Evolutionary conservation across 2,329 filamentous ascomycete species (phyloP), one percentile per base, ranked within the genome.

Genomic region (Escovopsis weberi): DNA sequence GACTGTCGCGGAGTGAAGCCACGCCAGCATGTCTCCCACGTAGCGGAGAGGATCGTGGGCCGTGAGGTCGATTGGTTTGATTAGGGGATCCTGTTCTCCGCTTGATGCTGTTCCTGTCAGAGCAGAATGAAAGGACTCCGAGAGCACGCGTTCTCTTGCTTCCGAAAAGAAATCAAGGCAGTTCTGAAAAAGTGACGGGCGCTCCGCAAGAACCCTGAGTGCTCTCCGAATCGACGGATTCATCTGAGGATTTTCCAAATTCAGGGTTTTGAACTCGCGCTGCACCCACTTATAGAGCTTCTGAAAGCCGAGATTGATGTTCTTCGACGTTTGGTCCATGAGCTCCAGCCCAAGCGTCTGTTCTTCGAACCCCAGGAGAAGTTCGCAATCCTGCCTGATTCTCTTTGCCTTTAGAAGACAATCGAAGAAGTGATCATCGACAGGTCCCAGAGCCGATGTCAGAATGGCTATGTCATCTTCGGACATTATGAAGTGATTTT

Each of bases 271-370:
- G 64, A 98, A 93, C 53, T 95, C 87, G 45, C 83, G 80, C 58
- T 95, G 88, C 18, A 94, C 80, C 89, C 89, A 98, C 53, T 85
- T 80, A 62, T 94, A 95, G 3, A 98, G 72, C 58, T 95, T 98
- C 57, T 98, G 89, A 53, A 91, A 98, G 5, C 85, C 89, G 12
- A 80, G 72, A 54, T 94, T 91, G 40, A 98, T 72, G 47, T 85
- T 78, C 45, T 85, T 86, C 0, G 87, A 88, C 43, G 81, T 89
- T 58, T 89, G 78, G 48, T 95, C 89, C 72, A 96, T 88, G 39
- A 96, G 75, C 53, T 96, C 88, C 4, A 93, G 68, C 0, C 89
- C 91, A 0, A 95, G 66, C 8, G 80, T 80, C 61, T 96, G 88
- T 52, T 87, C 85, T 58, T 95, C 88, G 28, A 87, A 85, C 2